Base-by-base conservation (phyloP, 2,329 filamentous ascomycete species). In the Beauveria sp. region DNA sequence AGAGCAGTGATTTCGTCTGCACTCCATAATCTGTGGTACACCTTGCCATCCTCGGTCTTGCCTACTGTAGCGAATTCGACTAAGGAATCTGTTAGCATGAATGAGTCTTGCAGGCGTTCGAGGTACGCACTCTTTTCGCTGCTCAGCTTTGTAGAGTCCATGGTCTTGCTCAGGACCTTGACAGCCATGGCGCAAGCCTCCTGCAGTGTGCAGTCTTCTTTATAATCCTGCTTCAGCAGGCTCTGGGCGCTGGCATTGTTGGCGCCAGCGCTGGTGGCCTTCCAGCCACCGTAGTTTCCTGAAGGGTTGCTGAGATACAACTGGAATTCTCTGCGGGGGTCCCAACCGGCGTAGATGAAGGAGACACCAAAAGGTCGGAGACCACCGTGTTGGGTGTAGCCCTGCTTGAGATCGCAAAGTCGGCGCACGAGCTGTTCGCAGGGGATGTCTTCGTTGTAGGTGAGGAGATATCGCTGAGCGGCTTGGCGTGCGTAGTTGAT, bases 401-500 rank as follows among this genome's bases (percentile, higher is more conserved):
- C 93, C 79, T 99, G 95, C 84, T 99, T 99, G 68, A 98, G 81
- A 80, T 99, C 95, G 79, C 96, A 99, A 71, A 99, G 84, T 69
- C 91, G 87, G 70, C 95, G 92, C 65, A 99, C 95, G 63, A 99
- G 90, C 79, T 99, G 95, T 77, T 99, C 95, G 81, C 95, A 99
- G 63, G 95, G 95, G 67, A 99, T 99, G 74, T 99, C 95, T 88
- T 97, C 93, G 82, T 98, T 96, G 84, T 99, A 99, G 71, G 93
- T 99, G 68, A 96, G 87, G 75, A 99, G 93, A 80, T 99, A 98
- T 73, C 89, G 87, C 80, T 99, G 95, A 70, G 95, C 95, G 71
- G 91, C 90, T 85, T 96, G 91, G 70, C 95, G 92, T 75, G 95
- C 96, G 79, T 96, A 97, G 83, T 99, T 99, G 87, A 99, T 99